phyloP scores from a whole-genome alignment of 495 filamentous ascomycete species.

The Terfezia boudieri region DNA sequence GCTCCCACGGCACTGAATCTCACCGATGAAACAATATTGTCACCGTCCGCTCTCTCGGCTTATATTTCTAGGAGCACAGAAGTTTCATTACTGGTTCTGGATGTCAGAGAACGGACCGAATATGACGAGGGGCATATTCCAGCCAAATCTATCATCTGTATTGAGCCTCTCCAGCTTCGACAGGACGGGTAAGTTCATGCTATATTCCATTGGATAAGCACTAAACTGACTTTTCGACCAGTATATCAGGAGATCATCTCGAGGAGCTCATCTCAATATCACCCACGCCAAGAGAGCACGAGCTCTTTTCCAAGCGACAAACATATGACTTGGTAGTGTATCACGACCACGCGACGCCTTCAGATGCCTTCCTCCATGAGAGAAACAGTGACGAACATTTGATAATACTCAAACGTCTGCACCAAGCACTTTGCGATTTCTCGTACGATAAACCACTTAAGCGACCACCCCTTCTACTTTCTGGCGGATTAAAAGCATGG shows the following conservation, averaged over 20 bases:
- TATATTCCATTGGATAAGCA: not conserved
- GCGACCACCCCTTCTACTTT: slow-evolving; percentile 48
- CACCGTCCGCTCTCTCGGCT: slow-evolving; percentile 38
- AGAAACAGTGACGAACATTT: slow-evolving; percentile 27
- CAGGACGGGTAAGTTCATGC: slow-evolving; percentile 21
- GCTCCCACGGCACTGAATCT: slow-evolving; percentile 19
- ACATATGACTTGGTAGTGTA: slow-evolving; percentile 75
- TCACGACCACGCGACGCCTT: slow-evolving; percentile 50
- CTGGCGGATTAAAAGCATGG: slow-evolving; percentile 74
- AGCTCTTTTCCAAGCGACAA: slow-evolving; percentile 50
- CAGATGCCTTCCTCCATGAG: slow-evolving; percentile 29
- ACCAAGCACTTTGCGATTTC: slow-evolving; percentile 63
- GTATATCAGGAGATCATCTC: slow-evolving; percentile 70
- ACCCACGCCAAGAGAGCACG: slow-evolving; percentile 43
- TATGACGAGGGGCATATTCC: slow-evolving; percentile 79
- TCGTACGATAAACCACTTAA: slow-evolving; percentile 46
- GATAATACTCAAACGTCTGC: slow-evolving; percentile 42
- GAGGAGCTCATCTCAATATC: slow-evolving; percentile 61
- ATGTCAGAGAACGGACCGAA: slow-evolving; percentile 58
- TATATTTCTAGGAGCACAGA: slow-evolving; percentile 31
- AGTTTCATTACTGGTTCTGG: slow-evolving; percentile 53
- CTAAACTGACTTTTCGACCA: slow-evolving; percentile 2
- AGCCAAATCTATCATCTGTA: slow-evolving; percentile 58
- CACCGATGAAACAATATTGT: slow-evolving; percentile 40
- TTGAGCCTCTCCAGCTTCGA: slow-evolving; percentile 62